Base-by-base conservation (phyloP, 805 yeast species). In the Myxozyma neotropica region DNA sequence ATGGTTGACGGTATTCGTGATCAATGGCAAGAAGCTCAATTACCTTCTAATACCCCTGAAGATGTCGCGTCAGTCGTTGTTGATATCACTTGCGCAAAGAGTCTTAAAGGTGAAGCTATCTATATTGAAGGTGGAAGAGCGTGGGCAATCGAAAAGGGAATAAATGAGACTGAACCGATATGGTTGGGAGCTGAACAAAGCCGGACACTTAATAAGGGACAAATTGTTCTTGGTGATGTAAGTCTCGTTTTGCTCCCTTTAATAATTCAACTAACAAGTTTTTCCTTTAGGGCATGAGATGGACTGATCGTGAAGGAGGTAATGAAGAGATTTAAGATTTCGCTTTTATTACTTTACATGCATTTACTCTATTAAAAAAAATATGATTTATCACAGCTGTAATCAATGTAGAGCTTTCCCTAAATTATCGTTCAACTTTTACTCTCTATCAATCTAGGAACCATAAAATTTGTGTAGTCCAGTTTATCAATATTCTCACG, bases 1-100 rank as follows among this genome's bases (percentile, higher is more conserved):
- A 57, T 57, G 61, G 61, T 57, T 10, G 61, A 57, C 8, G 61
- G 61, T 12, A 57, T 57, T 21, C 33, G 51, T 6, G 59, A 42
- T 19, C n/a, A 19, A 15, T 57, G 61, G 61, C 31, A 23, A 4
- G 38, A 45, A n/a, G 53, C 48, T 15, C 24, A 48, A 13, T 44
- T 57, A n/a, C 61, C 61, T 1, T 23, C 43, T 15, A 57, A 54
- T 54, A 54, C 43, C 19, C 61, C 61, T 23, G 57, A 52, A 19
- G 61, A 55, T 24, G 59, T 57, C 15, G 61, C 59, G 4, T 35
- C 42, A 1, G 52, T 53, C 26, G 50, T 54, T 17, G 38, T 48
- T 19, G 61, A 48, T 21, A 47, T 57, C 24, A 47, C 61, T 7
- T 35, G 47, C 55, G 59, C 45, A 7, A 33, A 33, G 8, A 21